These are phyloP conservation scores for Ophiosphaerella herpotricha DNA, from an alignment of 2,329 filamentous ascomycete genomes.

Conservation along the genomic window DNA sequence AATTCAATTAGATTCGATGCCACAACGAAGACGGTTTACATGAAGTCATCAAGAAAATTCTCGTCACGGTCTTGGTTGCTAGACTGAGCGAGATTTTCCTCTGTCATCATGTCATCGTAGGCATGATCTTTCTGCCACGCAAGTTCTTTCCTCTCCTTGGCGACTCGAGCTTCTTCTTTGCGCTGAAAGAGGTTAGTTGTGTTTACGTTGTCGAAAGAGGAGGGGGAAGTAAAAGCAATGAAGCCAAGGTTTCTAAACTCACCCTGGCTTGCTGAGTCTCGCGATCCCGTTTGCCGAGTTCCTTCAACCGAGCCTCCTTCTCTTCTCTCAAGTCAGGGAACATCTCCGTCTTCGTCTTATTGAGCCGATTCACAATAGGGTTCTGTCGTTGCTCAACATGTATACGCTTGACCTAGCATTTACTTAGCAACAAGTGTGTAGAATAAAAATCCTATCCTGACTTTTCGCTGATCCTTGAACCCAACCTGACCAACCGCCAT, in stretches of 20 bases:
- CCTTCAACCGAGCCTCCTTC: conserved; percentile 74
- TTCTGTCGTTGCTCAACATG: conserved; percentile 84
- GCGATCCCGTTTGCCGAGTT: conserved; percentile 73
- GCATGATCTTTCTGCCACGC: conserved; percentile 98
- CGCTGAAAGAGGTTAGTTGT: conserved; percentile 54
- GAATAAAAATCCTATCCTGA: conserved; percentile 19
- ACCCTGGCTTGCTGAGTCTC: conserved; percentile 66
- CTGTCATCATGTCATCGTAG: conserved; percentile 88
- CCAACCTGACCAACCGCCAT: conserved; percentile 96
- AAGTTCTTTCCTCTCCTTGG: conserved; percentile 82
- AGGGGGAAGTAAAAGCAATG: background rate
- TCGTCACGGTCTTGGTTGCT: conserved; percentile 85
- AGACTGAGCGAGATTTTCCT: conserved; percentile 74
- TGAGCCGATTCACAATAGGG: conserved; percentile 91
- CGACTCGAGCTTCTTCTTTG: conserved; percentile 74
- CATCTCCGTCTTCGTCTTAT: conserved; percentile 92
- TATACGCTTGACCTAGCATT: conserved; percentile 71
- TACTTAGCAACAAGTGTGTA: background rate
- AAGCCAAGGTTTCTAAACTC: conserved; percentile 20
- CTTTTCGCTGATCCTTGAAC: conserved; percentile 84
- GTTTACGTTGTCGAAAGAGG: background rate
- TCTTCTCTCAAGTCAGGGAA: conserved; percentile 83
- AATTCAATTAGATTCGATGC: background rate
- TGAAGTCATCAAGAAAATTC: conserved; percentile 85
- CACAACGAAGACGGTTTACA: conserved; percentile 18